phyloP scores from a whole-genome alignment of 129 eudicot genomes.

The Pulicaria dysenterica region DNA sequence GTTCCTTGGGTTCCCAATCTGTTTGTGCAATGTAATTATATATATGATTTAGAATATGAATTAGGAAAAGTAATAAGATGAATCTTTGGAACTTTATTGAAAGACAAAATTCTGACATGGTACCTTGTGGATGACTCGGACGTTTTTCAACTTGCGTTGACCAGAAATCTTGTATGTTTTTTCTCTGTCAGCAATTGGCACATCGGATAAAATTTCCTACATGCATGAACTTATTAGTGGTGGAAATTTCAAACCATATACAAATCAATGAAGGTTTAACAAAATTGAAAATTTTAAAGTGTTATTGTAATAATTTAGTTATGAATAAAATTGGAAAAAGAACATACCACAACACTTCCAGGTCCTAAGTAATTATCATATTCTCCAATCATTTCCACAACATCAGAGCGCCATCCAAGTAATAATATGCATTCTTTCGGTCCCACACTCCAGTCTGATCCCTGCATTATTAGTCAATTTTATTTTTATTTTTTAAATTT shows the following conservation, averaged over 20 bases:
- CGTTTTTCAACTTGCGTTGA: constrained; percentile 62
- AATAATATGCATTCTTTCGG: constrained; percentile 82
- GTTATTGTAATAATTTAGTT: too few species aligned
- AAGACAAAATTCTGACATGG: constrained; percentile 19
- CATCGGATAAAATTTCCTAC: constrained; percentile 91
- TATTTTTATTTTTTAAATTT: neutral
- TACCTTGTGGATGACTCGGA: constrained; percentile 82
- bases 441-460: constrained; percentile 73
- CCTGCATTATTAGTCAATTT: constrained; percentile 46
- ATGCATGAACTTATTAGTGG: constrained; percentile 15
- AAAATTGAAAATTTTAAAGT: too few species aligned
- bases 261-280: too few species aligned
- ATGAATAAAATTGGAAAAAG: neutral
- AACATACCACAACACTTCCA: constrained; percentile 85
- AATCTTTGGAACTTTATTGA: neutral
- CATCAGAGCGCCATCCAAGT: constrained; percentile 97
- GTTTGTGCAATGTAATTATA: constrained; percentile 5
- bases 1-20: constrained; percentile 87
- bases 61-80: neutral
- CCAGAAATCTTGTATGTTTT: constrained; percentile 54
- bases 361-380: constrained; percentile 95
- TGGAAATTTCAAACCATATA: too few species aligned
- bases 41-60: neutral
- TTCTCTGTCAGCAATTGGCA: constrained; percentile 68
- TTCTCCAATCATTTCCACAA: constrained; percentile 85